Evolutionary conservation across 2,329 filamentous ascomycete genomes (phyloP), one percentile per base, ranked within the genome.

Genomic region (Fusarium luffae): DNA sequence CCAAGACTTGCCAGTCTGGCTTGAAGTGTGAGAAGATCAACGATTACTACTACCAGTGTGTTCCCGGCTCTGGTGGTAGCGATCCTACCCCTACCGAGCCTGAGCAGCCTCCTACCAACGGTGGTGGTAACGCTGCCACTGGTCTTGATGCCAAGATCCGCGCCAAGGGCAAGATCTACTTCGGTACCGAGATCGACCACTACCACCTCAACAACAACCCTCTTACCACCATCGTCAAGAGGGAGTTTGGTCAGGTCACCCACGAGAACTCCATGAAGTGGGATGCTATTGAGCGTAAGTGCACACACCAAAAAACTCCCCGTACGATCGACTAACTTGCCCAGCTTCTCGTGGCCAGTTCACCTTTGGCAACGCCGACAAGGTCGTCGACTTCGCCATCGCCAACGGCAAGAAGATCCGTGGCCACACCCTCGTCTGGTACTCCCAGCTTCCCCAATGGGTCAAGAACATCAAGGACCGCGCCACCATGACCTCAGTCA

Each of bases 201-300:
- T 80, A 80, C 65, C 83, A 80, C 13, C 83, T 92, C 6, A 80
- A 76, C 34, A 76, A 80, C 12, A 68, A 87, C 85, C 62, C 83
- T 43, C 43, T 66, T 7, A 54, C 83, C n/a, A 82, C 83, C 61
- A 49, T 74, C 13, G 83, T 90, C 73, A 87, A 92, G 77, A 83
- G 85, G 66, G 81, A 90, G 18, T 92, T 91, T 66, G 89, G 89
- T 21, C 85, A 88, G 76, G 81, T 92, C 23, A 91, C 89, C 0
- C 85, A 86, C 3, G 90, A 92, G 82, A 92, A 92, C 82, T 87
- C 83, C 75, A 90, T 91, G 86, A 92, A 92, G 79, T 92, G 89
- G 89, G 87, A 90, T 70, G 80, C 85, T 3, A 61, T 42, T 13
- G 63, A 66, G 55, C 62, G 63, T 66, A 55, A 46, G 63, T 34